Evolutionary conservation across 1,139 yeast species (phyloP).

Genomic region (Pichia sp.): DNA sequence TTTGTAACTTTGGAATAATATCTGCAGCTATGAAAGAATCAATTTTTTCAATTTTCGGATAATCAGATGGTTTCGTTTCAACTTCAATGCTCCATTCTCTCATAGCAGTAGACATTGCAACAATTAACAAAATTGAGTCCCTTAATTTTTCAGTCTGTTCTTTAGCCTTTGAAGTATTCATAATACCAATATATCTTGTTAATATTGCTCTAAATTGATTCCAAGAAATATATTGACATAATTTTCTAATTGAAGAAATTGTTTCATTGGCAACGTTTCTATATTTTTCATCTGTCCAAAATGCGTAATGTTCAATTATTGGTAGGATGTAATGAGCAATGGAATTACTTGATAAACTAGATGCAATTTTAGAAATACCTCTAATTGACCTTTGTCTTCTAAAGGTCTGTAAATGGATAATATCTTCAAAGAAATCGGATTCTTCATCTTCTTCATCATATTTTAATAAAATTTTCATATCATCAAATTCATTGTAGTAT

Average conservation of each 20-base stretch:
- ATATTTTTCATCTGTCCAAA: conserved; percentile 53
- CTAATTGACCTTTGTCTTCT: conserved; percentile 81
- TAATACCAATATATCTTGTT: conserved; percentile 58
- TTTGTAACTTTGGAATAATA: conserved; percentile 56
- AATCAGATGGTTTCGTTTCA: conserved; percentile 21
- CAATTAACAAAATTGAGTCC: conserved; percentile 56
- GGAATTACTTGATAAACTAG: conserved; percentile 46
- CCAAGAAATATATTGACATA: conserved; percentile 63
- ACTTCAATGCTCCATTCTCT: conserved; percentile 30
- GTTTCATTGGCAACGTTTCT: conserved; percentile 75
- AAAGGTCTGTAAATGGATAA: conserved; percentile 78
- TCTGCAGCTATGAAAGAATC: conserved; percentile 52
- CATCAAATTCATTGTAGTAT: conserved; percentile 51
- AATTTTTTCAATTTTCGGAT: conserved; percentile 37
- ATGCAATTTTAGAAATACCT: conserved; percentile 42
- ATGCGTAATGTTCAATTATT: conserved; percentile 71
- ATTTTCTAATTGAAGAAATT: conserved; percentile 51
- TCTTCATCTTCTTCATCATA: conserved; percentile 62
- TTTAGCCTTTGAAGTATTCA: conserved; percentile 28
- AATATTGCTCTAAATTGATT: conserved; percentile 74
- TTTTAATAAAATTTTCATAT: conserved; percentile 55
- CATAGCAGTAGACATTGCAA: conserved; percentile 56
- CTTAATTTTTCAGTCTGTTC: conserved; percentile 47
- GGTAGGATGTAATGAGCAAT: conserved; percentile 82
- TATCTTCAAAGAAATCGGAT: conserved; percentile 74